Conservation (phyloP, 2,329 filamentous ascomycete genomes). For the Colletotrichum sojae region DNA sequence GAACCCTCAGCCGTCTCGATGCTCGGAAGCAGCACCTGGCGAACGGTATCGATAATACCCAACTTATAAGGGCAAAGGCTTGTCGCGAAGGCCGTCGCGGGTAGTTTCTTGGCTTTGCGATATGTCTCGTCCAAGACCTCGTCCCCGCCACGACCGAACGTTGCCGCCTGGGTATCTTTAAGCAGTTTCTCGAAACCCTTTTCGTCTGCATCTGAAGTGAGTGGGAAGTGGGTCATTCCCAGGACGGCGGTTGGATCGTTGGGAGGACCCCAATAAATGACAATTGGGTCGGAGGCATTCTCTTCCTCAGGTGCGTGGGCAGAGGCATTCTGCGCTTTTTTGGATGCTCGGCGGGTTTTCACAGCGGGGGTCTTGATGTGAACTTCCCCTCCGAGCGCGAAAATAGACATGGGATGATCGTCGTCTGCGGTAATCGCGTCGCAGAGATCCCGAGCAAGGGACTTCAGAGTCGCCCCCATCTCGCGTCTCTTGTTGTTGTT, state of each 20-base stretch:
- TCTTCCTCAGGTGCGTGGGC: neutral
- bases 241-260: neutral
- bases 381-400: too few species aligned
- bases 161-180: constrained; percentile 38
- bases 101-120: constrained; percentile 67
- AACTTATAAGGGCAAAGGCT: constrained; percentile 65
- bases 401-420: too few species aligned
- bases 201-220: neutral
- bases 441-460: too few species aligned
- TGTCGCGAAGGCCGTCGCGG: constrained; percentile 59
- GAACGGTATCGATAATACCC: constrained; percentile 65
- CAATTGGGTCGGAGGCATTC: neutral
- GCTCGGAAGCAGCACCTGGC: constrained; percentile 59
- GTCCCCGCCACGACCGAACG: constrained; percentile 60
- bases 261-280: constrained; percentile 1
- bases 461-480: too few species aligned
- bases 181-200: neutral
- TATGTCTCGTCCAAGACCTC: constrained; percentile 67
- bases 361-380: too few species aligned
- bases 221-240: neutral
- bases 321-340: neutral
- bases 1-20: constrained; percentile 41
- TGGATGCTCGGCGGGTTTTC: neutral
- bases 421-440: too few species aligned
- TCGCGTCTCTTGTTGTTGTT: too few species aligned